Evolutionary conservation across 805 yeast genomes (phyloP), one percentile per base, ranked within the genome.

Genomic region (Candida schatavii): DNA sequence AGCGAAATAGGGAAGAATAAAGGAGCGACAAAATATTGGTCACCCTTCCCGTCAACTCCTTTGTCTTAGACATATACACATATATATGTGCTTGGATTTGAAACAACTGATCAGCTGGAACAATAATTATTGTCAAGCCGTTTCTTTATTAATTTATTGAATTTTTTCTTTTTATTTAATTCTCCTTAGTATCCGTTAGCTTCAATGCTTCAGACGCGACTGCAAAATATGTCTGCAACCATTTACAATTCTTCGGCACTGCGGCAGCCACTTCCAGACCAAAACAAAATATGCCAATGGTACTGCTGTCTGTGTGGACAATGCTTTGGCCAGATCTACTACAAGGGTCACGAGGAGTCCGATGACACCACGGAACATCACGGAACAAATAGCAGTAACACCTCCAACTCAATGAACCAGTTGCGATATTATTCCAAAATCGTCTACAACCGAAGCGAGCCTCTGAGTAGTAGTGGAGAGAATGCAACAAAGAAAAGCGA

Each of bases 281-380:
- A 44, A 19, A 54, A 57, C 40, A 58, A 59, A 39, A 64, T 67
- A 13, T 63, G 70, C 48, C 71, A 67, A 48, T 67, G 72, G 72
- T 65, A 63, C 47, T 67, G 72, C 45, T 67, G 72, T 44, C 61
- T 61, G 13, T 67, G 72, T 43, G 71, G 71, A 22, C 64, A 64
- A 45, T 52, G 66, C 23, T 61, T 64, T 42, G 72, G 72, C 2
- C 55, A 63, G 5, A 57, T 65, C 11, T 46, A 52, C 21, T 58
- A 52, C 41, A 57, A 54, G 22, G 44, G 45, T 23, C 29, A 13
- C 13, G 42, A 34, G 26, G 35, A 31, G 15, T 23, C 13, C 37
- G 29, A 22, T 27, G 14, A 6, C 37, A 26, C n/a, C 32, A 19
- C 25, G 17, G 37, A 18, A 41, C 35, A 37, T 13, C 23, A 40